phyloP scores from a whole-genome alignment of 805 yeast genomes.

The Barnettozyma vustinii region DNA sequence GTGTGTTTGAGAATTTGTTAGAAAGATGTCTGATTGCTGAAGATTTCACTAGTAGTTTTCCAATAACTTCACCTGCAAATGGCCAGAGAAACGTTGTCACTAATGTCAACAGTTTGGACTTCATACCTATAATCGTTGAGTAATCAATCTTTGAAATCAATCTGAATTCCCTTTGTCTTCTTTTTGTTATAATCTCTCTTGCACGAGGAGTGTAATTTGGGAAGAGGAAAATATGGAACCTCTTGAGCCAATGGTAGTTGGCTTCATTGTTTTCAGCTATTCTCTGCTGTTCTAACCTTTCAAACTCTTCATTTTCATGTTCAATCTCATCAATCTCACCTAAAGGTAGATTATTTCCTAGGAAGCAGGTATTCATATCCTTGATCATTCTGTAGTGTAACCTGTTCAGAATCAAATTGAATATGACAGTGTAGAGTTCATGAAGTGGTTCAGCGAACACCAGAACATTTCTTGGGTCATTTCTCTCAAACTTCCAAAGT shows the following conservation, averaged over 20 bases:
- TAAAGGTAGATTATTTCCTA: constrained; percentile 27
- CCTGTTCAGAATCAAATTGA: constrained; percentile 26
- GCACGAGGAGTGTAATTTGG: constrained; percentile 6
- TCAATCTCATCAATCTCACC: constrained; percentile 30
- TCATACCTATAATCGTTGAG: constrained; percentile 20
- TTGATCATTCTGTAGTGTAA: constrained; percentile 31
- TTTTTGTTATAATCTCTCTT: constrained; percentile 9
- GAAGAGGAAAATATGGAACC: constrained; percentile 1
- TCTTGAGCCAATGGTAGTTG: constrained; percentile 4
- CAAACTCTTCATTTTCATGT: constrained; percentile 22
- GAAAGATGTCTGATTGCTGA: constrained; percentile 21
- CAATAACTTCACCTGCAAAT: constrained; percentile 23
- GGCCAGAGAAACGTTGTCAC: constrained; percentile 26
- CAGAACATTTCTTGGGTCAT: constrained; percentile 14
- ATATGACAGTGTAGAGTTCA: constrained; percentile 15
- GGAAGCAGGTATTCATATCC: constrained; percentile 30
- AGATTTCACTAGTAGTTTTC: constrained; percentile 20
- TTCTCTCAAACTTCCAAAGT: background rate
- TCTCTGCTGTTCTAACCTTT: constrained; percentile 4
- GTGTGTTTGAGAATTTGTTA: constrained; percentile 25
- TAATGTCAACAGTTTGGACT: constrained; percentile 14
- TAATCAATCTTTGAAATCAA: constrained; percentile 27
- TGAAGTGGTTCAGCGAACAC: constrained; percentile 10
- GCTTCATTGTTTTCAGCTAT: background rate
- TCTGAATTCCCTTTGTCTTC: constrained; percentile 22